Evolutionary conservation across 352 stramenopile genomes (phyloP), one percentile per base, ranked within the genome.

Genomic region (Globisporangium camurandrum): DNA sequence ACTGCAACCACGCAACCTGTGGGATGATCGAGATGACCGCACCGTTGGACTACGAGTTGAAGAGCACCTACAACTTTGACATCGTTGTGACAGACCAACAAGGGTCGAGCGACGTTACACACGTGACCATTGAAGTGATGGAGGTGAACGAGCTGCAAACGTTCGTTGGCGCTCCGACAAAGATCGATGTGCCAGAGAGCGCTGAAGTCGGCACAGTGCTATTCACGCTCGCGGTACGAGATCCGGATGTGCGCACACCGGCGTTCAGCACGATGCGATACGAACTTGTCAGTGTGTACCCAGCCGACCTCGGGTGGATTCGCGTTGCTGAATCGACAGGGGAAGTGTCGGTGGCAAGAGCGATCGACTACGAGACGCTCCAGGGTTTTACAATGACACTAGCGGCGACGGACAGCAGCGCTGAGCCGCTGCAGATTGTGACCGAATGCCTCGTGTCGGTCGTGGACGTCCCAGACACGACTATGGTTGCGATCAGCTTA

Each of bases 121-220:
- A 20, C 16, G 54, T 85, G 17, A 40, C 54, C 1, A 59, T 85
- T 26, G 44, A 67, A 11, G 69, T 85, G 19, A 43, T 60, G 17
- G 70, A 85, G 38, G 62, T 83, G 33, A 85, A 85, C 33, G 73
- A 85, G 28, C 17, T 51, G 0, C 73, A 81, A n/a, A 54, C 46
- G 16, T 71, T 81, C 17, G 42, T 63, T 17, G 43, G 26, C 6
- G 69, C 79, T 12, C 56, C 62, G 22, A 33, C 31, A 2, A 56
- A 46, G 3, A 37, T 57, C 20, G 70, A 56, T 36, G 31, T 83
- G 8, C 6, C 40, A 7, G 73, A 85, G 57, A 75, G 70, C 31
- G 46, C 51, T 0, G 44, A 46, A 0, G 24, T 66, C 14, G 59
- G 51, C 3, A 66, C 57, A 4, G 43, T 61, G 3, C 33, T 85